Evolutionary conservation across 2,329 filamentous ascomycete genomes (phyloP), one percentile per base, ranked within the genome.

Genomic region (Lecanosticta acicola): DNA sequence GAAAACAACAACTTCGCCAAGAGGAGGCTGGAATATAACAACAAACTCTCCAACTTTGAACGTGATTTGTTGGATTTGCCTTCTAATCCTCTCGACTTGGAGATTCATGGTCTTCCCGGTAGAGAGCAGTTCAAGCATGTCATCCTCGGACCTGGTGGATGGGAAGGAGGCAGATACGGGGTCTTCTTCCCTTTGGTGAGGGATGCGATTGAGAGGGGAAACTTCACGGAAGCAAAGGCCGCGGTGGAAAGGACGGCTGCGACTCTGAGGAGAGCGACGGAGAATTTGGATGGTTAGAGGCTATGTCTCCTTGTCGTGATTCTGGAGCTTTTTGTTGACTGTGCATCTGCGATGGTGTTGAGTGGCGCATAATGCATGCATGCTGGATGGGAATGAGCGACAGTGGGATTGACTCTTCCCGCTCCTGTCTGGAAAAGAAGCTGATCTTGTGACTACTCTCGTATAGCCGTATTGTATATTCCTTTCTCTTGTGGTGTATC

Each of bases 51-150:
- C 2, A 73, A 74, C 42, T 95, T 98, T 62, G 93, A 98, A 64
- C 84, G 83, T 7, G 75, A 87, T 60, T 68, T 98, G 42, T 70
- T 97, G 20, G 93, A 98, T 69, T 63, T 89, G 41, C 80, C 83
- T 34, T 39, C 33, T 26, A 32, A 21, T 3, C 16, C 45, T 1
- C 39, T 42, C 13, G 54, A 54, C 16, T 44, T 37, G n/a, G 46
- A 48, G 9, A 42, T 48, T 11, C 46, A 57, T 32, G 61, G 61
- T 3, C 78, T 94, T 3, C 86, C 87, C 32, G 87, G 87, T 58
- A 83, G 91, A 54, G 86, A 85, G 3, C 93, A 97, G 68, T 98
- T 89, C 75, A 95, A 94, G 67, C 93, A 96, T 67, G 78, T 94
- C 61, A 71, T 98, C 46, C 94, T 90, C 63, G 91, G 86, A 1